Evolutionary conservation across 495 filamentous ascomycete species (phyloP), one percentile per base, ranked within the genome.

Genomic region (Sphaerosporella brunnea): DNA sequence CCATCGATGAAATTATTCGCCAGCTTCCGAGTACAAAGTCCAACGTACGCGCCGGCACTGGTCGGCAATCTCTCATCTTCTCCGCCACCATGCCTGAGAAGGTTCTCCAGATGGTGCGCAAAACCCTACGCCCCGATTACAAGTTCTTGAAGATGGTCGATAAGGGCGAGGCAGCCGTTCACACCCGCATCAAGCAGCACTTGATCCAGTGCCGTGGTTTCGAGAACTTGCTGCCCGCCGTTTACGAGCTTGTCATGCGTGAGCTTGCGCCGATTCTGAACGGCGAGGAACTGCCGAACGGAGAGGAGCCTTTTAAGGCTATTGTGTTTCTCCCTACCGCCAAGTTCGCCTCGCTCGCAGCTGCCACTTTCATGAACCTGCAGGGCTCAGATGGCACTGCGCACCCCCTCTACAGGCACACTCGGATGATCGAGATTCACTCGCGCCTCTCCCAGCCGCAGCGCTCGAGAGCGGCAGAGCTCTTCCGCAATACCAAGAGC

Each of bases 271-370:
- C 18, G 16, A 15, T 15, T 37, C 7, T 9, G 75, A 52, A 60
- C 69, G 32, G 5, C 19, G 15, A 20, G 4, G 10, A 47, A n/a
- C 5, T 10, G 8, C 13, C 19, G 10, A 36, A 42, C 2, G 13
- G 15, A 3, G 34, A 45, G 11, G 8, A 25, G 0, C 11, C 44
- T 0, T 93, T 96, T 72, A 97, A 96, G 67, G 84, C 84, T 20
- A 90, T 97, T 48, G 68, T 94, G 35, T 97, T 90, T 66, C 80
- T 84, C 61, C 79, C 79, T 48, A 79, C 78, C 20, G 93, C 85
- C 0, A 72, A 74, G 20, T 70, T 79, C 49, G 79, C 85, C 26
- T 62, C 69, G 24, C 65, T 86, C n/a, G 73, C 75, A 16, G 61
- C 67, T 28, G 61, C 67, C 16, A 69, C 75, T 23, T 80, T 95